Conservation (phyloP, 306 rosid species). For the Canavalia ensiformis region DNA sequence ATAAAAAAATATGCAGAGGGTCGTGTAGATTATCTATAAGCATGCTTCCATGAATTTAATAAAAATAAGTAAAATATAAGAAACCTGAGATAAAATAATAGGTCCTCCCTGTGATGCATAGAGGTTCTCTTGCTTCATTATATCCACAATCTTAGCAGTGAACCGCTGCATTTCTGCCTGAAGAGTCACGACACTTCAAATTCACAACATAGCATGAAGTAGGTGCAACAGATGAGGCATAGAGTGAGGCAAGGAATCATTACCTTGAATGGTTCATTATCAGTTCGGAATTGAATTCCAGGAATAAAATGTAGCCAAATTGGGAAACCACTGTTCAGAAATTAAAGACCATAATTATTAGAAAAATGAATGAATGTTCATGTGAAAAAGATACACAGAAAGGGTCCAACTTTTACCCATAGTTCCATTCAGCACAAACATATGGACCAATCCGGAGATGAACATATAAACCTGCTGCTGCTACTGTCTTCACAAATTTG, state of each 20-base stretch:
- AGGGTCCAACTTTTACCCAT: conserved; percentile 62
- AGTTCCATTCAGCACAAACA: conserved; percentile 98
- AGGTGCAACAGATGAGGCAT: background rate
- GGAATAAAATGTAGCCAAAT: conserved; percentile 91
- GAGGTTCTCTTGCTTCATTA: conserved; percentile 88
- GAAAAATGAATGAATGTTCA: too few species aligned
- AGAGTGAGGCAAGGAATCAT: background rate
- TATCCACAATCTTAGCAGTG: conserved; percentile 78
- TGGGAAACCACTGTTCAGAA: conserved; percentile 83
- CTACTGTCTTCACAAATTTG: conserved; percentile 79
- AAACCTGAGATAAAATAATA: conserved; percentile 92
- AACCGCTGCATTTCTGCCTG: conserved; percentile 92
- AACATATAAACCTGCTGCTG: conserved; percentile 80
- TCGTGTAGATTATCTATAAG: background rate
- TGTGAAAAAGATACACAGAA: background rate
- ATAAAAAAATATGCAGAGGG: background rate
- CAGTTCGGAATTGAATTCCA: conserved; percentile 79
- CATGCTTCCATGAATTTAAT: background rate
- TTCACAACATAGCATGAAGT: background rate
- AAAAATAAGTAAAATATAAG: background rate
- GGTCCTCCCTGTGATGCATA: conserved; percentile 96
- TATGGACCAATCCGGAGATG: conserved; percentile 97
- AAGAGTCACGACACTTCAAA: conserved; percentile 6
- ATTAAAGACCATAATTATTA: conserved; percentile 21
- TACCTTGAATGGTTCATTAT: conserved; percentile 87